These are phyloP conservation scores for Sonneratia caseolaris DNA, from an alignment of 345 rosid species.

Conservation along the genomic window DNA sequence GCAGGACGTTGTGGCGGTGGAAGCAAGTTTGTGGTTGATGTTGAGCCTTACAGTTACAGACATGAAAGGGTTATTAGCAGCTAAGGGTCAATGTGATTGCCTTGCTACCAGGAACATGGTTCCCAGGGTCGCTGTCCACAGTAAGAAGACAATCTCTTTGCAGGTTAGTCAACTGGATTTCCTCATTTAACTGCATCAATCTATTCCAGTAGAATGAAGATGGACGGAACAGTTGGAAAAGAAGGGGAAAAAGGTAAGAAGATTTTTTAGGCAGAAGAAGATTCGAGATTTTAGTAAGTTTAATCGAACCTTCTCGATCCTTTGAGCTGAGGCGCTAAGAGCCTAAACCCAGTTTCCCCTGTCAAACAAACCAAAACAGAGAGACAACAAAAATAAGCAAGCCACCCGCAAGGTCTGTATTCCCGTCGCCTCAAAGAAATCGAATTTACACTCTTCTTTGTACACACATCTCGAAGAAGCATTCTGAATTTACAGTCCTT, in stretches of 20 bases:
- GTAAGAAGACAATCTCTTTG: conserved; percentile 78
- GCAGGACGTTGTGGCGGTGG: conserved; percentile 45
- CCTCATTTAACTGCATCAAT: background rate
- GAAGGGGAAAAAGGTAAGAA: no score
- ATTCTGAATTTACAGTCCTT: no score
- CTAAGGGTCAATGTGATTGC: conserved; percentile 91
- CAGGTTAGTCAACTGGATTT: conserved; percentile 34
- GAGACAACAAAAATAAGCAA: no score
- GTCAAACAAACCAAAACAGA: no score
- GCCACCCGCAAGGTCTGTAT: no score
- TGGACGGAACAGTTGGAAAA: background rate
- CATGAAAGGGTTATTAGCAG: conserved; percentile 77
- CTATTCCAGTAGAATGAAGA: no score
- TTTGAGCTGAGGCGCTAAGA: no score
- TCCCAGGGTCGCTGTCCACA: conserved; percentile 92
- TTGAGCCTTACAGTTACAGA: conserved; percentile 59
- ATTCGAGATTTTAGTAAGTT: conserved; percentile 2
- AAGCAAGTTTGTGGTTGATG: conserved; percentile 38
- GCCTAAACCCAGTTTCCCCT: no score
- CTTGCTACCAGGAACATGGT: conserved; percentile 86
- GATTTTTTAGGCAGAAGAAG: background rate
- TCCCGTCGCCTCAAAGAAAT: background rate
- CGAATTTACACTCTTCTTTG: background rate
- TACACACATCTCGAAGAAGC: no score
- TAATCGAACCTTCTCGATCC: conserved; percentile 9